Evolutionary conservation across 2,329 filamentous ascomycete genomes (phyloP), one percentile per base, ranked within the genome.

Genomic region (Tolypocladium capitatum): DNA sequence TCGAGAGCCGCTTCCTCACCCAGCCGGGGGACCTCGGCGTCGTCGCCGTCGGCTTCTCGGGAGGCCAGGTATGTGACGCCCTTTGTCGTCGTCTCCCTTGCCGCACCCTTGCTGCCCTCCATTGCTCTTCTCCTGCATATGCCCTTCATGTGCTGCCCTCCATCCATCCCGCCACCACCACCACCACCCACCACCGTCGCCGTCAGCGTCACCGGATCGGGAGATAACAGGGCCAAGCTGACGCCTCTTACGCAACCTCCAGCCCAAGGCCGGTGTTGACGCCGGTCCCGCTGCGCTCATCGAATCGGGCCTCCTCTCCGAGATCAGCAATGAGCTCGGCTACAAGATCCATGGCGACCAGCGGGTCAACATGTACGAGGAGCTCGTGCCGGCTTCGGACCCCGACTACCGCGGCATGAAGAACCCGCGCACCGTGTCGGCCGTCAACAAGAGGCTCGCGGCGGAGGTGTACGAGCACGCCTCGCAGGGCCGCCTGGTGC

Each of bases 21-120:
- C 75, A 83, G 61, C 78, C 81, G 31, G 76, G 86, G 61, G 83
- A 97, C 60, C 75, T 98, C 54, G 92, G 91, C 52, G 78, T 98
- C 48, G 88, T 97, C 34, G 89, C 91, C 45, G 92, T 97, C 34
- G 91, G 91, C 53, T 98, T 97, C 73, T 94, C 89, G 47, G 91
- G 91, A 55, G 92, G 92, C 49, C 92, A 96, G 80, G 89, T 92
- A 80, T 58, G 74, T 59, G 9, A 18, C 10, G 5, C 14, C 36
- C 38, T 28, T 40, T 41, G 38, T 9, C 4, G 13, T 4, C 30
- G 14, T 33, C 16, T 24, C 11, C 34, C 36, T 14, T 28, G 14
- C 27, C 18, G 16, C 46, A 6, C 27, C 46, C 46, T 27, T 27
- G 27, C 18, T 43, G 36, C 43, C 44, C 32, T 14, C 41, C 21